Base-by-base conservation (phyloP, 768 basidiomycete species). In the Boletus subparvulus region DNA sequence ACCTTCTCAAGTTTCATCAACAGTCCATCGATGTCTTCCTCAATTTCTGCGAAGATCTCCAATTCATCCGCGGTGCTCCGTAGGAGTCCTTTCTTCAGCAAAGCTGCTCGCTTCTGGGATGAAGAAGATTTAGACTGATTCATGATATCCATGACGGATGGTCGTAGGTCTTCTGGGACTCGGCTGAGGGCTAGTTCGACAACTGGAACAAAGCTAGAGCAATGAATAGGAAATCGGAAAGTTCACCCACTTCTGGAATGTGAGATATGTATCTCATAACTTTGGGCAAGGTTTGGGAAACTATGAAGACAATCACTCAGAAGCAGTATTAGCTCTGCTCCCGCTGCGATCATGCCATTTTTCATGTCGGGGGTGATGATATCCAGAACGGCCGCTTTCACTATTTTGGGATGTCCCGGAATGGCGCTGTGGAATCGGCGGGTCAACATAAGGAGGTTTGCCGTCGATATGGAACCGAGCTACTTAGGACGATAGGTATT, bases 341-440 rank as follows among this genome's bases (percentile, higher is more conserved):
- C 83, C 16, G 90, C 85, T 11, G 88, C 89, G 26, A 81, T 71
- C 10, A 85, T 82, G 2, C 90, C 87, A 21, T 73, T 77, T 41
- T 74, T 75, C 35, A 87, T 65, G 63, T 93, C 91, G 0, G 84
- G 84, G 12, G 88, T 88, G 58, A 94, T 87, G 50, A 94, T 91
- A 68, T 94, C 92, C 59, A 92, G 86, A 21, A 89, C 79, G 0
- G 91, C 91, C 1, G 86, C 88, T 64, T 90, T 91, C 52, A 79
- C 77, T 47, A 80, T 76, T 59, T 83, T 83, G 0, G 90, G 91
- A 68, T 92, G 91, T 3, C 89, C 90, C 4, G 85, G 78, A 28
- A 85, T 81, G 21, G 80, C 69, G 55, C 88, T 90, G 62, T 3
- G 28, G 28, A 43, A 41, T 28, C 4, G 28, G 30, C 13, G 2